phyloP scores from a whole-genome alignment of 192 early-diverging fungal species.

The Backusella macrospora region DNA sequence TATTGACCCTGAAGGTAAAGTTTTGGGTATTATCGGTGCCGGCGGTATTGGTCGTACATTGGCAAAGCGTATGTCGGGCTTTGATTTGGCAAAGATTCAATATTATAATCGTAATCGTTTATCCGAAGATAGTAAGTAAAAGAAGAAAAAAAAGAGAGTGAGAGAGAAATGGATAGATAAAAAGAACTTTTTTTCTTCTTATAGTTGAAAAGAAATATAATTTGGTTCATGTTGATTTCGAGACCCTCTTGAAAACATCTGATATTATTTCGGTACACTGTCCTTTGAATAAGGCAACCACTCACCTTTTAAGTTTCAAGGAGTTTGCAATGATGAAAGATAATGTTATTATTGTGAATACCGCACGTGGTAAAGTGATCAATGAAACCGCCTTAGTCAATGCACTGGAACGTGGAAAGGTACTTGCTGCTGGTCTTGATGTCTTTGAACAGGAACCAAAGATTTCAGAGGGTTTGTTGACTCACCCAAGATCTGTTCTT shows the following conservation, averaged over 20 bases:
- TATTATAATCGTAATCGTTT: slow-evolving; percentile 53
- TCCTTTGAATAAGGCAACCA: slow-evolving; percentile 46
- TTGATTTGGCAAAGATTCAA: slow-evolving; percentile 45
- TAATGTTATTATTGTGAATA: slow-evolving; percentile 52
- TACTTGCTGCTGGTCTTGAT: slow-evolving; percentile 36
- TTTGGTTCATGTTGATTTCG: slow-evolving; percentile 48
- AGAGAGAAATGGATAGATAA: too few species aligned
- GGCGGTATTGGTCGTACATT: slow-evolving; percentile 56
- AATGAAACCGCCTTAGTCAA: slow-evolving; percentile 53
- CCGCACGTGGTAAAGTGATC: slow-evolving; percentile 49
- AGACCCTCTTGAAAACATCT: slow-evolving; percentile 51
- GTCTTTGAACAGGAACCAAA: slow-evolving; percentile 47
- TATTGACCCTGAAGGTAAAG: slow-evolving; percentile 43
- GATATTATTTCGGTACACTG: slow-evolving; percentile 52
- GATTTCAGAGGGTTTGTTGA: slow-evolving; percentile 44
- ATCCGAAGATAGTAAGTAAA: slow-evolving; percentile 39
- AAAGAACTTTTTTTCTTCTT: too few species aligned
- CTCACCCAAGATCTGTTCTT: slow-evolving; percentile 46
- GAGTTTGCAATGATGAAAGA: slow-evolving; percentile 55
- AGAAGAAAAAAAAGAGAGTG: background rate
- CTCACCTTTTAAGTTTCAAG: slow-evolving; percentile 38
- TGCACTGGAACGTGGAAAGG: slow-evolving; percentile 50
- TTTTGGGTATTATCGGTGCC: slow-evolving; percentile 52
- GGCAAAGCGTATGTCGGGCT: slow-evolving; percentile 50
- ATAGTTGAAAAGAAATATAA: slow-evolving; percentile 52